Evolutionary conservation across 371 early-diverging fungal genomes (phyloP).

Genomic region (Rhizopus arrhizus): DNA sequence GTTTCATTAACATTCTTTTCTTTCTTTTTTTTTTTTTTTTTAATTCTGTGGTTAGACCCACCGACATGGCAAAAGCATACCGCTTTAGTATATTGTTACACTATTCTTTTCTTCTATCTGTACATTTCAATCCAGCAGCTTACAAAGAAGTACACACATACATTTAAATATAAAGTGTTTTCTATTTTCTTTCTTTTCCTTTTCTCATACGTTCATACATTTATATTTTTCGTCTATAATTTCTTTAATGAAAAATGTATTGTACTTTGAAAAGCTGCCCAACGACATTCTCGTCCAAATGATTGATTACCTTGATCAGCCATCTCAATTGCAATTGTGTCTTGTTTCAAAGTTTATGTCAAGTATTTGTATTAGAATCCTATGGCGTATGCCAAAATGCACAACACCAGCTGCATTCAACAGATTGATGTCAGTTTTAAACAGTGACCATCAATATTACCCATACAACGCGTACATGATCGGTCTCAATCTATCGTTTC

Average conservation of each 20-base stretch:
- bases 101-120: too few relatives aligned
- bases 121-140: too few relatives aligned
- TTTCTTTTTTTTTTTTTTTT: too few relatives aligned
- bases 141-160: too few relatives aligned
- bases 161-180: too few relatives aligned
- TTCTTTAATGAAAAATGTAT: neutral
- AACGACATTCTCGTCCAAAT: slow-evolving; percentile 9
- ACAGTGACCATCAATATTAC: neutral
- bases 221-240: neutral
- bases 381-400: slow-evolving; percentile 13
- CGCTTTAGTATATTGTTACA: too few relatives aligned
- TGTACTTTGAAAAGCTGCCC: neutral
- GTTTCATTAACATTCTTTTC: too few relatives aligned
- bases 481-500: slow-evolving; percentile 4
- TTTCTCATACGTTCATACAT: neutral
- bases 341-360: slow-evolving; percentile 5
- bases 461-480: slow-evolving; percentile 6
- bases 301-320: slow-evolving; percentile 5
- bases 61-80: too few relatives aligned
- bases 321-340: slow-evolving; percentile 4
- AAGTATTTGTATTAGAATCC: neutral
- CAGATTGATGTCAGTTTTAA: neutral
- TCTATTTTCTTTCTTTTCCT: neutral
- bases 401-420: neutral
- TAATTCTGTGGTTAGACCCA: too few relatives aligned